Evolutionary conservation across 345 rosid species (phyloP), one percentile per base, ranked within the genome.

Genomic region (Bruguiera parviflora): DNA sequence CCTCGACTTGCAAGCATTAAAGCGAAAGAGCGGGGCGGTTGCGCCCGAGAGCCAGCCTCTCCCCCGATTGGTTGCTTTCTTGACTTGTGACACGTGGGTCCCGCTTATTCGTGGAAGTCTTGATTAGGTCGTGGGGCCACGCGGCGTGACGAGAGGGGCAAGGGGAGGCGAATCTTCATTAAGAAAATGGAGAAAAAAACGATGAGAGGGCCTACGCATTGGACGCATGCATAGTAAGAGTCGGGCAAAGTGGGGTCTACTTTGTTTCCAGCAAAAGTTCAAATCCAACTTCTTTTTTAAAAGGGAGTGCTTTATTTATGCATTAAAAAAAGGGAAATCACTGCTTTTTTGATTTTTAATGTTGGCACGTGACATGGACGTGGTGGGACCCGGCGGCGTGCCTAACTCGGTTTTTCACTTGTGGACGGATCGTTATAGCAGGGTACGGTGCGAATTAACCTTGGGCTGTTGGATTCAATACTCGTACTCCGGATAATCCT

Each of bases 71-170:
- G 85, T 28, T 70, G 8, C 82, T 73, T 84, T 79, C 82, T 79
- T 81, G 85, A 84, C 87, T 62, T 43, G 61, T 31, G 62, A 70
- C 82, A 75, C 85, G 80, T 77, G 81, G 87, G 87, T 0, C 85
- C 85, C 78, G 4, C 2, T 63, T 24, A 71, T 77, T 79, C 76
- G 78, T 74, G 71, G 70, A 79, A 55, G 61, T 70, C 63, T 73
- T 71, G 75, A 72, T 76, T 74, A 75, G 78, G 58, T 64, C 66
- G 73, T 32, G 78, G 81, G 76, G 46, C 81, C 75, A 69, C 77
- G 39, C 19, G 31, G 59, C 29, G 63, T 29, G 7, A 28, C 13
- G 13, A 16, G 15, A 33, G 37, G 37, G 33, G 49, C 27, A 5
- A 57, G 66, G 69, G 71, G 78, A 68, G 71, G 63, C 72, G 81